phyloP scores from a whole-genome alignment of 2,329 filamentous ascomycete species.

The Penicillium thymicola region DNA sequence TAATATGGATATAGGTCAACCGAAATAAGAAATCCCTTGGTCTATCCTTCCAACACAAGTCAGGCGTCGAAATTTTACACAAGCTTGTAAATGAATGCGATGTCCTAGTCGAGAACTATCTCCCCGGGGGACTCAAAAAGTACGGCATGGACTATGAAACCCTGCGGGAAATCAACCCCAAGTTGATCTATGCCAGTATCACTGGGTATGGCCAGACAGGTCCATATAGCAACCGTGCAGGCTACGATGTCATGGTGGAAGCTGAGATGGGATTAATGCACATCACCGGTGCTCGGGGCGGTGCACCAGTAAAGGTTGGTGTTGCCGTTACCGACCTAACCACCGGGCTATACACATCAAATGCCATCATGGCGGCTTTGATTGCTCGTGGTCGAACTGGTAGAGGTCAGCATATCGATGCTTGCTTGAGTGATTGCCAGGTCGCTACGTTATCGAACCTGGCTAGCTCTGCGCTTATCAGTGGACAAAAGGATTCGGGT shows the following conservation, averaged over 20 bases:
- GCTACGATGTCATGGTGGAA: slow-evolving; percentile 99
- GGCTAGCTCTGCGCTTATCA: slow-evolving; percentile 85
- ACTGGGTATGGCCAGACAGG: slow-evolving; percentile 97
- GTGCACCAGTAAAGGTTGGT: slow-evolving; percentile 92
- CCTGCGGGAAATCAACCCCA: slow-evolving; percentile 75
- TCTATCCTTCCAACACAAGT: slow-evolving; percentile 81
- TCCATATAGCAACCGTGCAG: slow-evolving; percentile 79
- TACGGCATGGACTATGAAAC: slow-evolving; percentile 87
- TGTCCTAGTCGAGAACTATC: slow-evolving; percentile 93
- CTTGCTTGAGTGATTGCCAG: slow-evolving; percentile 88
- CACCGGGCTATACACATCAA: slow-evolving; percentile 90
- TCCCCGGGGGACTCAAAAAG: slow-evolving; percentile 84
- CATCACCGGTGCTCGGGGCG: slow-evolving; percentile 85
- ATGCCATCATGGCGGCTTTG: slow-evolving; percentile 90
- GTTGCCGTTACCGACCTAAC: slow-evolving; percentile 96
- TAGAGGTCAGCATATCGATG: slow-evolving; percentile 87
- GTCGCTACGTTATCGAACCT: slow-evolving; percentile 94
- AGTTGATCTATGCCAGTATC: slow-evolving; percentile 89
- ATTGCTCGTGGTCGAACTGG: slow-evolving; percentile 71
- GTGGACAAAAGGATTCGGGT: slow-evolving; percentile 79
- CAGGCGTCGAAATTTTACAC: slow-evolving; percentile 83
- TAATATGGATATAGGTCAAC: slow-evolving; percentile 63
- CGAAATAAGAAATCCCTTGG: slow-evolving; percentile 95
- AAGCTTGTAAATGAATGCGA: slow-evolving; percentile 80
- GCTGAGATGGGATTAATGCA: slow-evolving; percentile 98